Percentiles rank a stretch among this genome's conserved stretches.
Conservation (phyloP, 768 basidiomycete genomes). For the Pleurotus djamor region DNA sequence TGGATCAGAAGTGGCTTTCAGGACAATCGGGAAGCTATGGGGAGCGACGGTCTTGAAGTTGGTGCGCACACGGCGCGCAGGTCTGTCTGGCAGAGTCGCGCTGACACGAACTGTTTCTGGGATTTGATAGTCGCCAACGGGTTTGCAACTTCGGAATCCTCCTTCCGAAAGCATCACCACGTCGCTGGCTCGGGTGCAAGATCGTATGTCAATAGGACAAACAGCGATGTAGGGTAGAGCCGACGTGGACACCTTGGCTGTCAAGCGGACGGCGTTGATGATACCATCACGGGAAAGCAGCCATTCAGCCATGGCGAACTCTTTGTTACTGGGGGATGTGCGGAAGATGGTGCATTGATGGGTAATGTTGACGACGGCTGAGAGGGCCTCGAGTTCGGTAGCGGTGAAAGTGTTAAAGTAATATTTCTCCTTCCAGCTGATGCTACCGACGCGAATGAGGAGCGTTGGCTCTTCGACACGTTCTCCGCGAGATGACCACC, state of each 20-base stretch:
- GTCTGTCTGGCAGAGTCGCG: constrained; percentile 27
- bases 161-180: constrained; percentile 31
- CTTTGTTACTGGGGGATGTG: constrained; percentile 25
- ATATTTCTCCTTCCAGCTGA: constrained; percentile 29
- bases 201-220: constrained; percentile 33
- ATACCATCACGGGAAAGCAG: constrained; percentile 29
- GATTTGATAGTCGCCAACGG: constrained; percentile 26
- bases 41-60: constrained; percentile 35
- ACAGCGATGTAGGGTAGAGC: constrained; percentile 28
- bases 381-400: constrained; percentile 28
- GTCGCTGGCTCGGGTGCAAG: constrained; percentile 32
- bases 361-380: constrained; percentile 28
- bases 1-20: constrained; percentile 31
- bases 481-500: constrained; percentile 31
- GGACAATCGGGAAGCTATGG: constrained; percentile 25
- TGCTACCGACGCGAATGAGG: constrained; percentile 31
- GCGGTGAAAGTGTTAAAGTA: constrained; percentile 36
- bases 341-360: constrained; percentile 32
- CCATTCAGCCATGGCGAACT: constrained; percentile 40
- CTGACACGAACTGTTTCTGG: constrained; percentile 28
- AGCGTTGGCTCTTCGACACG: constrained; percentile 29
- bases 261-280: constrained; percentile 32
- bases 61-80: constrained; percentile 26
- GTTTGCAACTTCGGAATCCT: constrained; percentile 31
- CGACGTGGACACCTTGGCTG: constrained; percentile 33